phyloP scores from a whole-genome alignment of 1,139 yeast species.

The Blastobotrys apis region DNA sequence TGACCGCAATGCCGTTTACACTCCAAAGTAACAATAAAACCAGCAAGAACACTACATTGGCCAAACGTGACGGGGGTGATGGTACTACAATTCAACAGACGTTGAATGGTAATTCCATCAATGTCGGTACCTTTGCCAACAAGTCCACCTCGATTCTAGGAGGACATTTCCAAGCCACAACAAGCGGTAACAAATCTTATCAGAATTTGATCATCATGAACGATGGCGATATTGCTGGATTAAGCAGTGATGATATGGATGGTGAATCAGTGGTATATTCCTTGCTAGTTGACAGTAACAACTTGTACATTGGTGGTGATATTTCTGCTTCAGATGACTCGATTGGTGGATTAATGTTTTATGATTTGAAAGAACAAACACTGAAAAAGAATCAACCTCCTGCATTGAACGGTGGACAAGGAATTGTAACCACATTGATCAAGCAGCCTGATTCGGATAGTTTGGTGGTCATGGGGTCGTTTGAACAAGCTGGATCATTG shows the following conservation, averaged over 20 bases:
- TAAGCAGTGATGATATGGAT: conserved; percentile 36
- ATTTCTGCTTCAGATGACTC: conserved; percentile 41
- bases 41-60: conserved; percentile 17
- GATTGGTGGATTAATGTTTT: conserved; percentile 46
- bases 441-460: conserved; percentile 47
- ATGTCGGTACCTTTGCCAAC: conserved; percentile 44
- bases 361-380: conserved; percentile 43
- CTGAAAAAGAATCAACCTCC: conserved; percentile 48
- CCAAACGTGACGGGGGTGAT: conserved; percentile 20
- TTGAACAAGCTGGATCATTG: conserved; percentile 55
- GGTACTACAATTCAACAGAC: conserved; percentile 8
- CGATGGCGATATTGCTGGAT: conserved; percentile 30
- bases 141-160: conserved; percentile 51
- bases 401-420: conserved; percentile 32
- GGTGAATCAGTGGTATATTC: conserved; percentile 39
- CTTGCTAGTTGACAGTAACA: conserved; percentile 43
- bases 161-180: conserved; percentile 41
- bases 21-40: conserved; percentile 22
- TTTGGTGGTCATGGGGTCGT: conserved; percentile 74
- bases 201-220: conserved; percentile 41
- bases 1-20: conserved; percentile 26
- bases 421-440: conserved; percentile 51
- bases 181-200: conserved; percentile 19
- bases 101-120: conserved; percentile 23
- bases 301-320: conserved; percentile 49